A percentile compares a stretch with the other conserved stretches of the same genome.
phyloP scores from a whole-genome alignment of 345 rosid genomes.

The Cardamine chenopodiifolia region DNA sequence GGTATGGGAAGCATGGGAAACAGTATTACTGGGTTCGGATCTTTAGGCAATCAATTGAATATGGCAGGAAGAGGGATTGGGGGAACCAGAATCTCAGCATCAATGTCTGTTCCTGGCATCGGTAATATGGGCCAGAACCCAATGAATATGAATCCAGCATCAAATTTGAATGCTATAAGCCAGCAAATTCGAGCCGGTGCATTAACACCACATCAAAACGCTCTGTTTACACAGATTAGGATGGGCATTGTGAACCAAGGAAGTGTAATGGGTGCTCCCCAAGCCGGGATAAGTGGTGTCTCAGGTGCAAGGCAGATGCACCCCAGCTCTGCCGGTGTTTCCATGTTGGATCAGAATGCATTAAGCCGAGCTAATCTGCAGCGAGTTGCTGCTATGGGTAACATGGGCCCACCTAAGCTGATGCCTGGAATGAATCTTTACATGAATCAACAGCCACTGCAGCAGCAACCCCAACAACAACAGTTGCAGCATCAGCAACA shows the following conservation, averaged over 20 bases:
- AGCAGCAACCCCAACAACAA: conserved; percentile 34
- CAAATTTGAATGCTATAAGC: conserved; percentile 55
- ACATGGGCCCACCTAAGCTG: conserved; percentile 91
- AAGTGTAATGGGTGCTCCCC: conserved; percentile 58
- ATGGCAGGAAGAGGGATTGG: conserved; percentile 76
- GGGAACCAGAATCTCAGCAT: conserved; percentile 69
- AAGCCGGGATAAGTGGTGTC: conserved; percentile 66
- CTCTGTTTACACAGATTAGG: conserved; percentile 45
- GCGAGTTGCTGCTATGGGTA: conserved; percentile 58
- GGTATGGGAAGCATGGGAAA: conserved; percentile 65
- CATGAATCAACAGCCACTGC: conserved; percentile 68
- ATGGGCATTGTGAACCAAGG: conserved; percentile 36
- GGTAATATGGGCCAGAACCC: conserved; percentile 67
- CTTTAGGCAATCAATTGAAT: conserved; percentile 58
- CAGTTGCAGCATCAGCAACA: conserved; percentile 52
- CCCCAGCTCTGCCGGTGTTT: conserved; percentile 58
- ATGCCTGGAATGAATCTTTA: conserved; percentile 64
- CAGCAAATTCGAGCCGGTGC: conserved; percentile 63
- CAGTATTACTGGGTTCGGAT: conserved; percentile 66
- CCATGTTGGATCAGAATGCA: conserved; percentile 60
- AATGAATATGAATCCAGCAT: conserved; percentile 57
- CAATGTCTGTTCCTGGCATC: conserved; percentile 69
- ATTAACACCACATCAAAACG: conserved; percentile 44
- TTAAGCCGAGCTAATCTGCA: conserved; percentile 69
- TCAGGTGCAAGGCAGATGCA: conserved; percentile 71